Conservation (phyloP, 75 land plant species). For the Picea glauca region DNA sequence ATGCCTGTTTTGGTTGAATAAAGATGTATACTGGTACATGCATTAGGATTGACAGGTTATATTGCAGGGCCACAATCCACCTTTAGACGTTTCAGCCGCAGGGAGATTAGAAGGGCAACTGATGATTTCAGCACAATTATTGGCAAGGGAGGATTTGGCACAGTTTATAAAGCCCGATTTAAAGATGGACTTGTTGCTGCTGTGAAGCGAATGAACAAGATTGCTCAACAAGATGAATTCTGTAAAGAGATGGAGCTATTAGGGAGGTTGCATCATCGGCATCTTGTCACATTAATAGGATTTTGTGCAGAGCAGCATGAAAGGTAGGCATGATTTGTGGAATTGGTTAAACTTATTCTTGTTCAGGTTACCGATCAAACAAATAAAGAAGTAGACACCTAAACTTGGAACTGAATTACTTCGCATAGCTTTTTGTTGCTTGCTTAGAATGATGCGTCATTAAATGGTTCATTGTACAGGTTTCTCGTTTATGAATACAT, state of each 20-base stretch:
- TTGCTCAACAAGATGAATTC: conserved; percentile 25
- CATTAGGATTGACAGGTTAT: not conserved
- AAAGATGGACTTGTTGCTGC: conserved; percentile 36
- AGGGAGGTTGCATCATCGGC: conserved; percentile 43
- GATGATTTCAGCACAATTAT: conserved; percentile 39
- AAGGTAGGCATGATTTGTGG: conserved; percentile 18
- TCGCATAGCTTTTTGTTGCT: not conserved
- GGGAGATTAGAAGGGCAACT: conserved; percentile 29
- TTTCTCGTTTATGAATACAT: conserved; percentile 33
- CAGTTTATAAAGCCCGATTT: conserved; percentile 33
- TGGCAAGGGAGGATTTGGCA: conserved; percentile 43
- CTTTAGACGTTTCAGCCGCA: conserved; percentile 28
- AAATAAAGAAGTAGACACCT: no score
- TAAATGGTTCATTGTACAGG: conserved; percentile 9
- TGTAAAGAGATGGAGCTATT: conserved; percentile 35
- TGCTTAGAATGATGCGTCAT: not conserved
- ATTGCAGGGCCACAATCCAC: conserved; percentile 29
- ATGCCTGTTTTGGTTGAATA: not conserved
- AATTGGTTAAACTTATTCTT: not conserved
- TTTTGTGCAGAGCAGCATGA: conserved; percentile 44
- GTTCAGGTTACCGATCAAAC: not conserved
- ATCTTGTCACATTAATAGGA: conserved; percentile 32
- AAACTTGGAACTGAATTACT: not conserved
- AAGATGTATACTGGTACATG: not conserved
- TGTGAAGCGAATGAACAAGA: conserved; percentile 32